Evolutionary conservation across 2,329 filamentous ascomycete genomes (phyloP), one percentile per base, ranked within the genome.

Genomic region (Trichoderma polysporum): DNA sequence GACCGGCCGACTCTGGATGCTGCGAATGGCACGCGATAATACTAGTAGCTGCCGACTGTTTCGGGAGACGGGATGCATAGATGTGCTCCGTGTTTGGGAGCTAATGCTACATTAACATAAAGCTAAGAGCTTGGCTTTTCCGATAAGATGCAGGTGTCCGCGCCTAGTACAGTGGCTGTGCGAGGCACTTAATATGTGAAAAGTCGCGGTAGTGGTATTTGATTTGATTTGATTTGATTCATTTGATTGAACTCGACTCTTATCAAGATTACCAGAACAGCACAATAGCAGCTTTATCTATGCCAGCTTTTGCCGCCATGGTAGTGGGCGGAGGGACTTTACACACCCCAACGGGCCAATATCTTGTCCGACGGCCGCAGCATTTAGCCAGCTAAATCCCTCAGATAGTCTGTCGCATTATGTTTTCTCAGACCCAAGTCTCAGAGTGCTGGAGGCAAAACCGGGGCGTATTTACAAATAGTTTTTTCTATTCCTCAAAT

Each of bases 81-180:
- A 13, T 35, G 45, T 52, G 22, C 25, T 19, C 37, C 37, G 17
- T 15, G 13, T 15, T 15, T 27, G 15, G 10, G n/a, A 12, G 25
- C 13, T 31, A 17, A 52, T 39, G 47, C 31, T 37, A 17, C 52
- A 33, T 9, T n/a, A 49, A 27, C 22, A 19, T n/a, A 7, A 22
- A 15, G 27, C 31, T 33, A 66, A 37, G 17, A 53, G 54, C 64
- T 66, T 61, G 64, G 57, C 49, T 52, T 10, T 27, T 59, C 56
- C 45, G 63, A 66, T 66, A 66, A 66, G 63, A 41, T 45, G 56
- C 54, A 52, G 63, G 56, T 59, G 45, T 59, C 63, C 49, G 59
- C n/a, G 47, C 49, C n/a, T 41, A 41, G 47, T 25, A 41, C 22
- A 10, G 59, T 62, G 59, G 47, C 49, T 53, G 59, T 53, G 49